phyloP scores from a whole-genome alignment of 805 yeast genomes.

The Pichia ethanolica region DNA sequence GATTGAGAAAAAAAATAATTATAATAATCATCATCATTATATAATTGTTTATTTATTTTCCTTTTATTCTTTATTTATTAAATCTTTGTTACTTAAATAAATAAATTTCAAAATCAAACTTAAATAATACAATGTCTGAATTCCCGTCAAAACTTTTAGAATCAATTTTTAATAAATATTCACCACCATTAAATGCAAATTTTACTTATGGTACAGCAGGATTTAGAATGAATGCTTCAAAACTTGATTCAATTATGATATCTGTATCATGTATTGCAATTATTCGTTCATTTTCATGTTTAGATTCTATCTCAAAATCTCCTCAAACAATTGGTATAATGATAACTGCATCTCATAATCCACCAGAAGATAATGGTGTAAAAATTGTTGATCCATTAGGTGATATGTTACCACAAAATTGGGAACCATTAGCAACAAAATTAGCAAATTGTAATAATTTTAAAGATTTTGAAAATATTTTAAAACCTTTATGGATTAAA shows the following conservation, averaged over 20 bases:
- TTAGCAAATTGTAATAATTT: slow-evolving; percentile 62
- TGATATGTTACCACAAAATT: slow-evolving; percentile 72
- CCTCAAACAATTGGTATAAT: slow-evolving; percentile 75
- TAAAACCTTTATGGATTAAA: slow-evolving; percentile 21
- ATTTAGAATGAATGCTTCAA: slow-evolving; percentile 66
- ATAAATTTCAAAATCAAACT: too few relatives aligned
- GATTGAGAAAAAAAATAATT: too few relatives aligned
- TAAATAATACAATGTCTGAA: slow-evolving; percentile 4
- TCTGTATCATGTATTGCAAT: slow-evolving; percentile 79
- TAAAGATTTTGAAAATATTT: slow-evolving; percentile 33
- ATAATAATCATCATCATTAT: too few relatives aligned
- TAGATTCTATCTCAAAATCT: slow-evolving; percentile 29
- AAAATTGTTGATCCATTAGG: slow-evolving; percentile 93
- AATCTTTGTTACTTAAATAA: too few relatives aligned
- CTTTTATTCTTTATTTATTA: too few relatives aligned
- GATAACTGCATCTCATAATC: slow-evolving; percentile 95
- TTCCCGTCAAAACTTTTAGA: slow-evolving; percentile 10
- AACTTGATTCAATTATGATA: slow-evolving; percentile 74
- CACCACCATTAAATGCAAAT: slow-evolving; percentile 35
- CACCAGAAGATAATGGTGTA: slow-evolving; percentile 86
- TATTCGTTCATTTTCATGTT: slow-evolving; percentile 65
- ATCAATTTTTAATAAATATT: slow-evolving; percentile 24
- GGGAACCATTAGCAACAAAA: slow-evolving; percentile 79
- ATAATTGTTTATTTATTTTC: too few relatives aligned
- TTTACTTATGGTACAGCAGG: slow-evolving; percentile 96